These are phyloP conservation scores for Dioszegia aurantiaca DNA, from an alignment of 768 basidiomycete genomes.

Conservation along the genomic window DNA sequence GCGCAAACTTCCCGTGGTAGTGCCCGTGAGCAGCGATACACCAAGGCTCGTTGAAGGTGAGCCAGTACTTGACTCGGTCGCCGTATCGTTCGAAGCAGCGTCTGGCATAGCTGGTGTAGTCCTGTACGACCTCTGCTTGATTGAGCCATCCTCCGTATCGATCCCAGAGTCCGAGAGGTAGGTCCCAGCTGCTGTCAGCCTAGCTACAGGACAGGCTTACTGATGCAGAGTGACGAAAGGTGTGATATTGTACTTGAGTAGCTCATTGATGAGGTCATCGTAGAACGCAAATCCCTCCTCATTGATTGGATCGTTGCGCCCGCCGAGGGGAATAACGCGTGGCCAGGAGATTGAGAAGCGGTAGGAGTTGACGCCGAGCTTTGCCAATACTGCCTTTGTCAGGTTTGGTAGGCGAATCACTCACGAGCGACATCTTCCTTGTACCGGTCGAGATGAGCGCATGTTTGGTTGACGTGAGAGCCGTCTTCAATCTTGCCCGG, in stretches of 20 bases:
- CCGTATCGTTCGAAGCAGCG: slow-evolving; percentile 73
- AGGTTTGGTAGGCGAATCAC: not conserved
- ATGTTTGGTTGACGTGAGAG: slow-evolving; percentile 65
- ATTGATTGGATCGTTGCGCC: slow-evolving; percentile 70
- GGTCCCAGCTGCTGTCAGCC: slow-evolving; percentile 60
- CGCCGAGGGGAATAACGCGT: slow-evolving; percentile 66
- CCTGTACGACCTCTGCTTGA: slow-evolving; percentile 64
- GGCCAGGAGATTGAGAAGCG: slow-evolving; percentile 76
- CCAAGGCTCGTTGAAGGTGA: slow-evolving; percentile 70
- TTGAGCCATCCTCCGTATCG: slow-evolving; percentile 74
- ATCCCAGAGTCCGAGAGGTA: slow-evolving; percentile 70
- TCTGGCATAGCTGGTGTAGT: slow-evolving; percentile 63
- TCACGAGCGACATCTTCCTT: slow-evolving; percentile 41
- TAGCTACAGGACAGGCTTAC: slow-evolving; percentile 32
- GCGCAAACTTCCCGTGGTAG: slow-evolving; percentile 64
- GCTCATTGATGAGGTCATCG: slow-evolving; percentile 66
- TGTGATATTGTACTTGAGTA: slow-evolving; percentile 63
- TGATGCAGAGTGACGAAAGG: slow-evolving; percentile 49
- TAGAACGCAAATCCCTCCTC: slow-evolving; percentile 68
- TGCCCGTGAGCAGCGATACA: slow-evolving; percentile 62
- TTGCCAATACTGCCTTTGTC: slow-evolving; percentile 56
- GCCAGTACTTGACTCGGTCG: slow-evolving; percentile 72
- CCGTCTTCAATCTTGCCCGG: slow-evolving; percentile 72
- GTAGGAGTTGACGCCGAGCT: slow-evolving; percentile 69
- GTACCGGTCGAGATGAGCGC: slow-evolving; percentile 69